Base-by-base conservation (phyloP, 192 early-diverging fungal species). In the Coemansia sp. region DNA sequence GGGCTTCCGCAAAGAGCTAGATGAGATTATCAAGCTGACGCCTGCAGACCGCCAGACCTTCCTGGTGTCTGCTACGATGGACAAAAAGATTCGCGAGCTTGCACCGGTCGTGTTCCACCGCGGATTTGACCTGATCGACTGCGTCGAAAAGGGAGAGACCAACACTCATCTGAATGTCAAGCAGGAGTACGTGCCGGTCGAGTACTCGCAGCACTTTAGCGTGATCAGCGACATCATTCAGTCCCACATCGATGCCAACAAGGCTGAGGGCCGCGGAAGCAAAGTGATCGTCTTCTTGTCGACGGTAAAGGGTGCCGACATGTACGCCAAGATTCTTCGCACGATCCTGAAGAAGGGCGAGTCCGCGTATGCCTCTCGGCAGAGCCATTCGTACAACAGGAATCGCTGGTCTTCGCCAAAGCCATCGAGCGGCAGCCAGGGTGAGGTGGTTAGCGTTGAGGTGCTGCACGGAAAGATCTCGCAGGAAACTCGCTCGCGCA, bases 21-120 rank as follows among this genome's bases (percentile, higher is more conserved):
- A 94, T 46, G 71, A 78, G 25, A 94, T 98, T 70, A 66, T 88
- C 4, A 55, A 64, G 0, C 42, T 72, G 1, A 71, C 94, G 17
- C 92, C 95, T 5, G 27, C 60, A 21, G 66, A 92, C 10, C 90
- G 96, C 48, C 90, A 94, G 75, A 97, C 95, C 1, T 87, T 94
- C 72, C 88, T 99, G 72, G 97, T 97, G 76, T 96, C 94, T 4
- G 97, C 97, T 17, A 99, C 97, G 7, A 82, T 98, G 11, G 89
- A 91, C 6, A 41, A 45, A 7, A 86, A 90, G 62, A 92, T 98
- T 76, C 69, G 77, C 59, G 69, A 76, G 12, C 88, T 95, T 44
- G 91, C 94, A 27, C 68, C 80, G 23, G 76, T 78, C 9, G 88
- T 89, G 23, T 85, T 96, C 4, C 86, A 82, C 19, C 75, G 85